Evolutionary conservation across 331 rosid genomes (phyloP).

Genomic region (Malus hybrid): DNA sequence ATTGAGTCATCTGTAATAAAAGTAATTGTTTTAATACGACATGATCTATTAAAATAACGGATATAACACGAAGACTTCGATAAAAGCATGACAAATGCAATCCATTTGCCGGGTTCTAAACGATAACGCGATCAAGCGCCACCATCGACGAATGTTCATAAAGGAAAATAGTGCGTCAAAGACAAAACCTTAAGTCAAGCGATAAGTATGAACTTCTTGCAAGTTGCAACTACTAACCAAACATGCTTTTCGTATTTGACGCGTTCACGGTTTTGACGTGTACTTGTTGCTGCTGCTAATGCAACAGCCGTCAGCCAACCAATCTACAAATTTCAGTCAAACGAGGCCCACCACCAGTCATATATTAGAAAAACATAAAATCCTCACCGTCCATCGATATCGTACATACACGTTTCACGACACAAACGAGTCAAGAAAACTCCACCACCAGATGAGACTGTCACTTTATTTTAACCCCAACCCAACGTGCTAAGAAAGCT

Average conservation of each 20-base stretch:
- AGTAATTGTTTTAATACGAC: too few relatives aligned
- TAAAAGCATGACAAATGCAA: too few relatives aligned
- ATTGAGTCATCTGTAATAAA: too few relatives aligned
- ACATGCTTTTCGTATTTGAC: background rate
- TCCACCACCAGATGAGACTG: background rate
- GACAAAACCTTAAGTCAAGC: too few relatives aligned
- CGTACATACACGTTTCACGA: background rate
- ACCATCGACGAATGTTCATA: too few relatives aligned
- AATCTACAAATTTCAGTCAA: conserved; percentile 2
- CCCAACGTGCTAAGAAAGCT: conserved; percentile 20
- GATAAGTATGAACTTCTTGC: too few relatives aligned
- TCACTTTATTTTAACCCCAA: background rate
- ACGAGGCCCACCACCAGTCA: background rate
- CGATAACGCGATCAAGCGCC: too few relatives aligned
- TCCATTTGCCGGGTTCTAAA: too few relatives aligned
- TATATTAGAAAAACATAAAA: background rate
- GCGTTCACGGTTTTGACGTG: background rate
- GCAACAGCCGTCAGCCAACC: background rate
- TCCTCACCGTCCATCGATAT: background rate
- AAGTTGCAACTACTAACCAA: too few relatives aligned
- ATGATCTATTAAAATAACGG: too few relatives aligned
- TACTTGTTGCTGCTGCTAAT: background rate
- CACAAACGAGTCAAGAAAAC: background rate
- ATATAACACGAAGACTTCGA: too few relatives aligned
- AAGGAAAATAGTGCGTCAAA: too few relatives aligned